Conservation (phyloP, 257 asterid genomes). For the Solanum clarkiae region DNA sequence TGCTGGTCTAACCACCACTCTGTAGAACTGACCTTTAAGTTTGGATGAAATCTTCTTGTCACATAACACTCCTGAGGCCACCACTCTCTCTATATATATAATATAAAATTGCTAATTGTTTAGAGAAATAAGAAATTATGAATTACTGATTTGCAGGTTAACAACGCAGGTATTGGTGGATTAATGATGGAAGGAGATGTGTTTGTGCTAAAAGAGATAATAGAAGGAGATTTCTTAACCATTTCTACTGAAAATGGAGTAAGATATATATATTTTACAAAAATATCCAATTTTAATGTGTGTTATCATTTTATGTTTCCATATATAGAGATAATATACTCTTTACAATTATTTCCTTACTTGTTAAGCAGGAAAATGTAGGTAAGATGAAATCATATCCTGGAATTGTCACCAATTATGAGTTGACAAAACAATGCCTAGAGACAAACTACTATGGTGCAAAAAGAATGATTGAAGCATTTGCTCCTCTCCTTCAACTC, state of each 20-base stretch:
- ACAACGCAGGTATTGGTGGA: constrained; percentile 56
- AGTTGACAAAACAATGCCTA: constrained; percentile 24
- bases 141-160: constrained; percentile 24
- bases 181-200: constrained; percentile 10
- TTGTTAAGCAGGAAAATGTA: not conserved
- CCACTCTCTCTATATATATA: too few relatives aligned
- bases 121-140: too few relatives aligned
- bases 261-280: not conserved
- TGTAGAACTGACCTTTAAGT: too few relatives aligned
- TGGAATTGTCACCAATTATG: constrained; percentile 5
- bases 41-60: too few relatives aligned
- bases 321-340: too few relatives aligned
- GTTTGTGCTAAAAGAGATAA: not conserved
- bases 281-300: too few relatives aligned
- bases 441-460: constrained; percentile 49
- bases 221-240: not conserved
- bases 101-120: too few relatives aligned
- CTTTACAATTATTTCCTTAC: too few relatives aligned
- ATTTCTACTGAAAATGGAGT: not conserved
- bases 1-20: too few relatives aligned
- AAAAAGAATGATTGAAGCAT: constrained; percentile 33
- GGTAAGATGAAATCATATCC: not conserved
- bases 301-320: too few relatives aligned
- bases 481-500: constrained; percentile 39
- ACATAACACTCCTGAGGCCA: too few relatives aligned